Evolutionary conservation across 768 basidiomycete genomes (phyloP), one percentile per base, ranked within the genome.

Genomic region (Russula abietina): DNA sequence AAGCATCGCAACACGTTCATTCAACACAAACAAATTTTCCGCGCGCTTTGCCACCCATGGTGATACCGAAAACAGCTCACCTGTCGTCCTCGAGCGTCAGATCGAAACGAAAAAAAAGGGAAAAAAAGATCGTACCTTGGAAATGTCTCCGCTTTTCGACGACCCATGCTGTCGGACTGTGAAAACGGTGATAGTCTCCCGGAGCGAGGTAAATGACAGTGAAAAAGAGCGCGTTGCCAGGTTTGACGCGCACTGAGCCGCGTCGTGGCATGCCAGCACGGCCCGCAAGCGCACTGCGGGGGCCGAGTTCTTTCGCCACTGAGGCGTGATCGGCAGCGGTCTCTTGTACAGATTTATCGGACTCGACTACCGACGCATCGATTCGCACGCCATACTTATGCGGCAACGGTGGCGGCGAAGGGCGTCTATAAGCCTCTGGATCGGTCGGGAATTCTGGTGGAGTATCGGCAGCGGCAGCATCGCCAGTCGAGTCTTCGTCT

Each of bases 131-230:
- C 84, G 38, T 54, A 82, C 94, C 96, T 33, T 93, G 86, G 70
- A 99, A 98, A 73, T 99, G 97, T 45, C 97, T 76, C 64, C 97
- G 77, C 71, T 90, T 89, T 78, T 99, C 95, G 19, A 98, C 96
- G 6, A 99, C 94, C 97, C 97, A 98, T 8, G 91, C 86, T 0
- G 93, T 87, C 1, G 97, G 96, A 55, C 86, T 89, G 74, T 99
- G 97, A 82, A 97, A 99, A 17, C 96, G 85, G 71, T 99, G 96
- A 74, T 98, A 98, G 72, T 99, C 97, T 1, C 97, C 96, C 1
- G 97, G 97, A 0, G 96, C 97, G 59, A 99, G 89, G 76, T 98
- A 99, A 63, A 99, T 89, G 68, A 99, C 97, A 26, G 89, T 77
- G 74, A 98, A 99, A 76, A 85, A 97, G 26, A 98, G 83, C 19